Evolutionary conservation across 2,329 filamentous ascomycete genomes (phyloP), one percentile per base, ranked within the genome.

Genomic region (Metarhizium album): DNA sequence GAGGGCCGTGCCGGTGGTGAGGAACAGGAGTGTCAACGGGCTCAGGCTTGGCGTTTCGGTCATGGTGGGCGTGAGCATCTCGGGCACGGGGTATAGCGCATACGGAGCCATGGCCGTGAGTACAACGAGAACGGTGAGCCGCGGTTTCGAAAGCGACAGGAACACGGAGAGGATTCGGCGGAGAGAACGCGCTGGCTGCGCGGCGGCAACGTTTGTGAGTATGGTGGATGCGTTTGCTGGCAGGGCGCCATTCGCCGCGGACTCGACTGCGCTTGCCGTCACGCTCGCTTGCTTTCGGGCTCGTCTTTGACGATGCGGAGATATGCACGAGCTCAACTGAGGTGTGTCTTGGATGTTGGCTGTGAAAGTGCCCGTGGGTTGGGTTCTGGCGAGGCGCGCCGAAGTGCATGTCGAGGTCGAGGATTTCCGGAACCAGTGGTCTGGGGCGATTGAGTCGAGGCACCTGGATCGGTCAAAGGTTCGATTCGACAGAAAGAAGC

Each of bases 121-220:
- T 31, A 95, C 86, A 54, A 98, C 86, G 45, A 98, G 82, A 59
- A 94, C 86, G 7, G 89, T 91, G 46, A 98, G 82, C 49, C 91
- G 89, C 3, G 93, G 93, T 66, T 98, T 98, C n/a, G 90, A 86
- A 57, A 98, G 83, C 24, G 93, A 87, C 55, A 98, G 83, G 60
- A 89, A 89, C 29, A 88, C 83, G 22, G 90, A 87, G 56, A 93
- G 64, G 50, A 81, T 77, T 52, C 90, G 87, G 23, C 78, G 77
- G 48, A 79, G 52, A 16, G 80, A 81, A 56, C 71, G 64, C 7
- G 68, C 64, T 8, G 72, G 78, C 50, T 73, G 74, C 46, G 68
- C 67, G 45, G 72, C 75, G 51, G 74, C 80, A 46, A 67, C 69
- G 46, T 70, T 70, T 38, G 79, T 73, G 22, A 84, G 73, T 16